Base-by-base conservation (phyloP, 2,329 filamentous ascomycete genomes). In the Myriangium duriaei region DNA sequence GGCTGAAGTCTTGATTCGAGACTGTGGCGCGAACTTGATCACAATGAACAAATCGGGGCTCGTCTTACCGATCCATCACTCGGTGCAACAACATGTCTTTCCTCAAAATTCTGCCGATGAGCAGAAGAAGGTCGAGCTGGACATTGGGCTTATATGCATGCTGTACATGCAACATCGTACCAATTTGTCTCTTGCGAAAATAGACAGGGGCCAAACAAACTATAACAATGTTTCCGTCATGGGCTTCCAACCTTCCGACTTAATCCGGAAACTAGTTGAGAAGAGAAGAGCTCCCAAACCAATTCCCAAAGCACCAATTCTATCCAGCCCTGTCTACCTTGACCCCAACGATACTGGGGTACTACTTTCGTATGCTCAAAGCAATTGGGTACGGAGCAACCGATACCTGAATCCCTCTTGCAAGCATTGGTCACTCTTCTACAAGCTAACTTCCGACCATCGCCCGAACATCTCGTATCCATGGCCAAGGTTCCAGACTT, bases 1-100 rank as follows among this genome's bases (percentile, higher is more conserved):
- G 12, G 10, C 15, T 4, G 11, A 16, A 28, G 7, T 6, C 5
- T 7, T 14, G 21, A 21, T 42, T 15, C 4, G 32, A 5, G 16
- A 28, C 1, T 37, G 32, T 30, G 37, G 31, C 7, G 41, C 32
- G 2, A 37, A 42, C 16, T 28, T 42, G 4, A 6, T 30, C 15
- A n/a, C 12, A 11, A 30, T 40, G 10, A 29, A 29, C n/a, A 18
- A 14, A 11, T 30, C 15, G 7, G 32, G n/a, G 6, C 29, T 19
- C 4, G 35, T 42, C 5, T 11, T 16, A 6, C 41, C 35, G 2
- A 29, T 37, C 9, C 41, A 42, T 24, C 41, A 42, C 19, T 42
- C 41, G 4, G 41, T 42, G 10, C 30, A 12, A 10, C 21, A 32
- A 13, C 21, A 36, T 19, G 17, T 36, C 7, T 26, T 26, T 26